phyloP scores from a whole-genome alignment of 768 basidiomycete species.

The Epithele typhae region DNA sequence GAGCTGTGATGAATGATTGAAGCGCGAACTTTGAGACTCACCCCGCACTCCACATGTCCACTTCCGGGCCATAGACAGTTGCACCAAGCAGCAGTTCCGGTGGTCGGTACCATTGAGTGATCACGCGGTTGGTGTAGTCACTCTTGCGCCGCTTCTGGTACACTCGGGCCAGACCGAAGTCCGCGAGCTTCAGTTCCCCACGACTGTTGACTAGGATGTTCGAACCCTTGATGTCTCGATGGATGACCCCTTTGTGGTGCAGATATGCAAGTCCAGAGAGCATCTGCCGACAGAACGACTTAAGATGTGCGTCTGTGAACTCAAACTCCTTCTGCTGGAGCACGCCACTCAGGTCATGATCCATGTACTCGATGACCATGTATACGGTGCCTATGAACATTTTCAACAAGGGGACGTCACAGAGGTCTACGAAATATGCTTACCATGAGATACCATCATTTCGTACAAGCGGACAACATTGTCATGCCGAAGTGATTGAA shows the following conservation, averaged over 20 bases:
- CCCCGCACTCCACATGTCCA: constrained; percentile 99
- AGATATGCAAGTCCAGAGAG: constrained; percentile 91
- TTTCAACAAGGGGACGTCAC: neutral
- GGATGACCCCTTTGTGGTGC: constrained; percentile 93
- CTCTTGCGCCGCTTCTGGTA: constrained; percentile 86
- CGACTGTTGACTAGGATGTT: constrained; percentile 92
- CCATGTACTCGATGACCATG: constrained; percentile 99
- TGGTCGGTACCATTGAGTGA: constrained; percentile 97
- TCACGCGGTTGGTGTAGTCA: constrained; percentile 99
- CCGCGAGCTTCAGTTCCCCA: constrained; percentile 93
- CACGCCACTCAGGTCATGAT: constrained; percentile 95
- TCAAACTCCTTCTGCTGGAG: constrained; percentile 85
- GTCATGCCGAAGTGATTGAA: constrained; percentile 85
- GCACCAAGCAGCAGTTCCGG: constrained; percentile 94
- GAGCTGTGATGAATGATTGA: neutral
- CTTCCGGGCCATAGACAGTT: constrained; percentile 94
- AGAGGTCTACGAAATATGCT: constrained; percentile 17
- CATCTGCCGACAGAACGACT: constrained; percentile 96
- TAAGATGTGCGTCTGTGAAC: constrained; percentile 85
- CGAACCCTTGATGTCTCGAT: constrained; percentile 98
- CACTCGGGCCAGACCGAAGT: constrained; percentile 96
- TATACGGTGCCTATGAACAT: constrained; percentile 75
- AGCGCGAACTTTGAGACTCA: constrained; percentile 31
- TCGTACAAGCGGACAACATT: constrained; percentile 90
- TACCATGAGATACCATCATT: constrained; percentile 99